Conservation (phyloP, 768 basidiomycete species). For the Cantharellus anzutake region DNA sequence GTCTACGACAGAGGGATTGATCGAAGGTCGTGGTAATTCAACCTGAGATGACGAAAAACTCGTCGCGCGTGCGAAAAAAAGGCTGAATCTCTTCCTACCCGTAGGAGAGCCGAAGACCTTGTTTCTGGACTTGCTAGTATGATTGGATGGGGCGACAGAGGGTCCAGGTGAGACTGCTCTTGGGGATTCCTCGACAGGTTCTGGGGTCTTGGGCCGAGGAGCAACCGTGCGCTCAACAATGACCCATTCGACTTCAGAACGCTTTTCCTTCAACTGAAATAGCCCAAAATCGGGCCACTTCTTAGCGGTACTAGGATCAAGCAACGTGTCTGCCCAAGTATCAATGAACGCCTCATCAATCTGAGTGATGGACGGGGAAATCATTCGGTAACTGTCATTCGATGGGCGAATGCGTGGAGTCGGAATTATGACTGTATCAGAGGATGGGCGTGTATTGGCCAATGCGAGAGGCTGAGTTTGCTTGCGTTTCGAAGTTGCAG, state of each 20-base stretch:
- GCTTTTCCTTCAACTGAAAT: slow-evolving; percentile 35
- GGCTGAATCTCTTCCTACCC: background rate
- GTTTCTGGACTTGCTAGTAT: background rate
- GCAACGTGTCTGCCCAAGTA: slow-evolving; percentile 58
- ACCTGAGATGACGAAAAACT: background rate
- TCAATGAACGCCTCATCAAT: slow-evolving; percentile 71
- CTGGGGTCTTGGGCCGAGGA: background rate
- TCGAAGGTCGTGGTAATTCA: no score
- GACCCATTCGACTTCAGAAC: background rate
- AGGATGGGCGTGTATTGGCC: background rate
- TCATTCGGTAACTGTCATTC: background rate
- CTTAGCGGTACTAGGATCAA: slow-evolving; percentile 39
- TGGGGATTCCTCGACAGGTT: background rate
- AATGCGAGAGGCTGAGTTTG: background rate
- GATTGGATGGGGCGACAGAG: background rate
- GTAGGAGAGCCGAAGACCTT: background rate
- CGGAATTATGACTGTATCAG: background rate
- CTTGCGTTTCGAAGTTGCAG: background rate
- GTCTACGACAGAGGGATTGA: no score
- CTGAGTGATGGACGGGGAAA: slow-evolving; percentile 13
- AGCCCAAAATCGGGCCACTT: slow-evolving; percentile 51
- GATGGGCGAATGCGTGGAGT: background rate
- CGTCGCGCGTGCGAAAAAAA: background rate
- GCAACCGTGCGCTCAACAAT: background rate
- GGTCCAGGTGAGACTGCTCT: background rate